phyloP scores from a whole-genome alignment of 495 filamentous ascomycete genomes.

The Trichocladium uniseriatum region DNA sequence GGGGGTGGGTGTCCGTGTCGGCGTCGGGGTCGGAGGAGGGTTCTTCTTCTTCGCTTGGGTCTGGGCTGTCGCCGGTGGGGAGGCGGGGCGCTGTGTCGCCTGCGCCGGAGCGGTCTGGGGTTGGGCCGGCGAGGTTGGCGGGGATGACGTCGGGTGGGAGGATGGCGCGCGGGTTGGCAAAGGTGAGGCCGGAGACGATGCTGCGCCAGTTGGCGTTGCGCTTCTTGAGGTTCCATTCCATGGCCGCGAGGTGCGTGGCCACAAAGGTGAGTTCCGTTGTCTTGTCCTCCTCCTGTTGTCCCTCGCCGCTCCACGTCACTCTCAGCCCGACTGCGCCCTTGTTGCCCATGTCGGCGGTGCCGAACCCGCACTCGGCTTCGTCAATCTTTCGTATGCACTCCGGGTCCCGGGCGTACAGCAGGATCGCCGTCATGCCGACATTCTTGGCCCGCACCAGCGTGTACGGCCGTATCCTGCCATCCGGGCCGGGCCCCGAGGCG shows the following conservation, averaged over 20 bases:
- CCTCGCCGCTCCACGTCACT: constrained; percentile 37
- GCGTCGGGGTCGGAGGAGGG: constrained; percentile 9
- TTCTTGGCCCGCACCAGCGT: constrained; percentile 49
- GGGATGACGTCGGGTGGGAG: constrained; percentile 18
- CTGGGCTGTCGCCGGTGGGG: constrained; percentile 8
- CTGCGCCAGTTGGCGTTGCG: constrained; percentile 79
- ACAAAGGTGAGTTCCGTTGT: constrained; percentile 68
- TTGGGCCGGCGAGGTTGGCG: constrained; percentile 1
- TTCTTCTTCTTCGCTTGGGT: constrained; percentile 21
- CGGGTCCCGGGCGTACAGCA: constrained; percentile 63
- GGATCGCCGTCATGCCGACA: constrained; percentile 79
- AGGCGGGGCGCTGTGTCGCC: constrained; percentile 5
- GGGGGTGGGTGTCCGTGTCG: constrained; percentile 13
- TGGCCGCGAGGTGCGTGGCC: constrained; percentile 79
- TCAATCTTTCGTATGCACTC: constrained; percentile 50
- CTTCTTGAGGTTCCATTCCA: constrained; percentile 60
- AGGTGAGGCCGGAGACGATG: constrained; percentile 72
- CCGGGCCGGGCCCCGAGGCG: not conserved
- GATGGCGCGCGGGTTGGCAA: constrained; percentile 39
- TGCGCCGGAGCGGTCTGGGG: constrained; percentile 17
- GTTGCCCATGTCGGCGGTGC: constrained; percentile 79
- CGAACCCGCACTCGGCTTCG: constrained; percentile 69
- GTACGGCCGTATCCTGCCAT: constrained; percentile 25
- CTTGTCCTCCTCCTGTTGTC: constrained; percentile 11
- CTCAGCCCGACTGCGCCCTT: constrained; percentile 84